Evolutionary conservation across 2,329 filamentous ascomycete species (phyloP).

Genomic region (Purpureocillium takamizusanense): DNA sequence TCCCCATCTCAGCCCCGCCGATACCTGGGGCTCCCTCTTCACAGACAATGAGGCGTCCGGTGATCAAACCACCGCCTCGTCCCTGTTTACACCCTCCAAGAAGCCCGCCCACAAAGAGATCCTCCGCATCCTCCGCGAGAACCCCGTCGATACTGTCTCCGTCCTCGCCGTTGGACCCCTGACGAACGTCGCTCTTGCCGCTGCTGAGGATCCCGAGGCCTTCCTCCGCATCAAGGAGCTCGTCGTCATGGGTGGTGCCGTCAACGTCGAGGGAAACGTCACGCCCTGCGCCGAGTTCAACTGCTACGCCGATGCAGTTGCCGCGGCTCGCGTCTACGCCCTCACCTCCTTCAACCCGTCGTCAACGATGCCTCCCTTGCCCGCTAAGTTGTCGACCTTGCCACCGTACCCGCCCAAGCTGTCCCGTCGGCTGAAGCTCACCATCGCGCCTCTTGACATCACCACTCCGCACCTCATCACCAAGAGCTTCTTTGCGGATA

Average conservation of each 20-base stretch:
- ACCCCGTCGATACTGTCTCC: slow-evolving; percentile 76
- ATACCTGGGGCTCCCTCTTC: slow-evolving; percentile 67
- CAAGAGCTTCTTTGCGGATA: slow-evolving; percentile 47
- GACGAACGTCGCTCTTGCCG: slow-evolving; percentile 87
- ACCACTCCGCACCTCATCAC: slow-evolving; percentile 62
- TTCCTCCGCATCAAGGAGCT: slow-evolving; percentile 87
- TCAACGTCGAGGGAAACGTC: slow-evolving; percentile 73
- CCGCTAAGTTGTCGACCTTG: slow-evolving; percentile 39
- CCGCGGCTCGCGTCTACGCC: slow-evolving; percentile 68
- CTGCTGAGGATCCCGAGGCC: slow-evolving; percentile 77
- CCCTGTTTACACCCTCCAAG: slow-evolving; percentile 68
- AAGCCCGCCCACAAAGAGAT: slow-evolving; percentile 75
- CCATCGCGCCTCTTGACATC: slow-evolving; percentile 68
- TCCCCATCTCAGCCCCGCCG: slow-evolving; percentile 64
- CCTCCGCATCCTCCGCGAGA: slow-evolving; percentile 72
- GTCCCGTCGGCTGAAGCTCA: slow-evolving; percentile 54
- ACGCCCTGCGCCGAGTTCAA: slow-evolving; percentile 91
- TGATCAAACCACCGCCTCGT: slow-evolving; percentile 36
- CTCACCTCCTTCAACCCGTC: slow-evolving; percentile 64
- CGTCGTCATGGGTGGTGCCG: slow-evolving; percentile 88
- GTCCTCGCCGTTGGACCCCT: slow-evolving; percentile 84
- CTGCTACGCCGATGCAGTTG: slow-evolving; percentile 77
- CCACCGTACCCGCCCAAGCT: slow-evolving; percentile 55
- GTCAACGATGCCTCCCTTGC: slow-evolving; percentile 70
- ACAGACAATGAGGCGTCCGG: slow-evolving; percentile 19